Evolutionary conservation across 352 stramenopile genomes (phyloP).

Genomic region (Albugo laibachii): DNA sequence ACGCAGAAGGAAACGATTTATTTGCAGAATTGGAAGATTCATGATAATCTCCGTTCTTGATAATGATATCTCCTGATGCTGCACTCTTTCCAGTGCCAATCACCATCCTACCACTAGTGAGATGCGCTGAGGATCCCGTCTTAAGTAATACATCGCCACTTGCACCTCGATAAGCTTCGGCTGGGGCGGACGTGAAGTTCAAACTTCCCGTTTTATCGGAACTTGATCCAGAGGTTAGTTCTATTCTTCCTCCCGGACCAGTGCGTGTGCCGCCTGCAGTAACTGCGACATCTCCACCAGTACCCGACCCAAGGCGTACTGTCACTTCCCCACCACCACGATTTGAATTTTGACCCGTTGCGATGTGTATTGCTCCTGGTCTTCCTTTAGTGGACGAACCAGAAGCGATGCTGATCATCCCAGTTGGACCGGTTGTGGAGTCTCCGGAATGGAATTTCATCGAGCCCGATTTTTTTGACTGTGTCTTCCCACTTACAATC

Average conservation of each 20-base stretch:
- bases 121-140: not conserved
- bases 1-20: too few relatives aligned
- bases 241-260: not conserved
- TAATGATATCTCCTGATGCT: not conserved
- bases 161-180: not conserved
- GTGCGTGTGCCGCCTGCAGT: not conserved
- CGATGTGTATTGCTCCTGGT: slow-evolving; percentile 1
- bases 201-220: not conserved
- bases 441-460: slow-evolving; percentile 11
- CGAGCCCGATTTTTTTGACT: not conserved
- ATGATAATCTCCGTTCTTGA: too few relatives aligned
- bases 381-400: slow-evolving; percentile 3
- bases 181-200: too few relatives aligned
- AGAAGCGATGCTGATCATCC: slow-evolving; percentile 11
- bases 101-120: not conserved
- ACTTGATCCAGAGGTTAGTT: not conserved
- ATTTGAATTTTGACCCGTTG: not conserved
- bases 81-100: not conserved
- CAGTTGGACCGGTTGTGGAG: slow-evolving; percentile 13
- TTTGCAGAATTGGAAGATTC: too few relatives aligned
- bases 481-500: not conserved
- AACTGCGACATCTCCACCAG: not conserved
- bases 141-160: not conserved
- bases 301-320: too few relatives aligned
- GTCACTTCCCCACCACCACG: not conserved